These are phyloP conservation scores for Thuja plicata DNA, from an alignment of 83 land plant genomes.

Conservation along the genomic window DNA sequence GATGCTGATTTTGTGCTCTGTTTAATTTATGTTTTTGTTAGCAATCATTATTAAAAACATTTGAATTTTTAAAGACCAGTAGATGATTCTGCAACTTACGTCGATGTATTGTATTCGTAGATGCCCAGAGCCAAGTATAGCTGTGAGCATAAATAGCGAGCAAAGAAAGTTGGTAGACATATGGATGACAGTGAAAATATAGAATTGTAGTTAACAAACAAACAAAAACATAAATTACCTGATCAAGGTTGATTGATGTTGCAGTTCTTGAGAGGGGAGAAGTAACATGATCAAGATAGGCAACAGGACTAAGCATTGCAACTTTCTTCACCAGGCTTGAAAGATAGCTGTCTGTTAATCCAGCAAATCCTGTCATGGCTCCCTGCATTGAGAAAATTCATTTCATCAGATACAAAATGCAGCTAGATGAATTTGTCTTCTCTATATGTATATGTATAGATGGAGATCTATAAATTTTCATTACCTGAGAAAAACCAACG, in stretches of 20 bases:
- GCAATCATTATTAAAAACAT: neutral
- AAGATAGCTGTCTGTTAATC: constrained; percentile 42
- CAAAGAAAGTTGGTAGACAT: neutral
- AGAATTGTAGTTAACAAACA: neutral
- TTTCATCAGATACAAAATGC: neutral
- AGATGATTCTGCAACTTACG: neutral
- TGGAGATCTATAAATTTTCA: neutral
- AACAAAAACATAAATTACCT: neutral
- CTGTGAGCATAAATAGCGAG: neutral
- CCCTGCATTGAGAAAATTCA: neutral
- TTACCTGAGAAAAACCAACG: constrained; percentile 77
- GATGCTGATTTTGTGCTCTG: neutral
- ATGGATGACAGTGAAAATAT: neutral
- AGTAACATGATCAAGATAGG: constrained; percentile 30
- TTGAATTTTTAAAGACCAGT: neutral
- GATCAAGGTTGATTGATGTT: neutral
- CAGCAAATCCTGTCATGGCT: constrained; percentile 51
- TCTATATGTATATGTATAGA: neutral
- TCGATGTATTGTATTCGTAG: neutral
- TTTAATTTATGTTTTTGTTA: neutral
- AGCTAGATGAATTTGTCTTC: neutral
- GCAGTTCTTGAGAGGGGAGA: neutral
- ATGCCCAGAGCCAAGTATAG: neutral
- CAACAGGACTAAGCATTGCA: constrained; percentile 73
- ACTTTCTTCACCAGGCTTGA: constrained; percentile 53